A percentile compares a stretch with the other conserved stretches of the same genome.
Evolutionary conservation across 345 rosid genomes (phyloP).

Genomic region (Geranium brycei): DNA sequence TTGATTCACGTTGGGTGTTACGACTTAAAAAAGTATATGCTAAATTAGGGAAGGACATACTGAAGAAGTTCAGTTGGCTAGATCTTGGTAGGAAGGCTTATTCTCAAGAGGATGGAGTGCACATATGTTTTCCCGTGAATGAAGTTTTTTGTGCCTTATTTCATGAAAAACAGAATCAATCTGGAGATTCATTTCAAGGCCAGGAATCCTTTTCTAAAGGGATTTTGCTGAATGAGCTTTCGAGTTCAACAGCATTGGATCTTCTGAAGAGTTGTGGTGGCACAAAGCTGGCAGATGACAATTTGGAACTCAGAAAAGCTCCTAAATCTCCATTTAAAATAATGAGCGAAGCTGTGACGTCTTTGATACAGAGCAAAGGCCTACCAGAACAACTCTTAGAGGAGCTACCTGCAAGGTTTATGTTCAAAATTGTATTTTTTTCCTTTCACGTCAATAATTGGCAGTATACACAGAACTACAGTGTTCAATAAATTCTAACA

Average conservation of each 20-base stretch:
- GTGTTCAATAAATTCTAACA: neutral
- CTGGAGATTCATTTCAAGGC: conserved; percentile 19
- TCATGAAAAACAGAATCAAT: conserved; percentile 19
- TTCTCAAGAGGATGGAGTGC: conserved; percentile 32
- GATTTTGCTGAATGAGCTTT: conserved; percentile 25
- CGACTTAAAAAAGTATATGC: conserved; percentile 53
- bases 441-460: neutral
- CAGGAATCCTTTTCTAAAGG: conserved; percentile 17
- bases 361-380: conserved; percentile 39
- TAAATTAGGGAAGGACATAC: conserved; percentile 65
- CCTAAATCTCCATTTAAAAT: conserved; percentile 45
- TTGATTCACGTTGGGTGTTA: conserved; percentile 28
- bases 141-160: conserved; percentile 39
- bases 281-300: conserved; percentile 28
- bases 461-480: neutral
- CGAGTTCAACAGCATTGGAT: conserved; percentile 42
- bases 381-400: conserved; percentile 41
- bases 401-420: conserved; percentile 65
- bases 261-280: conserved; percentile 55
- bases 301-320: conserved; percentile 38
- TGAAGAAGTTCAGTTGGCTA: conserved; percentile 83
- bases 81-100: conserved; percentile 64
- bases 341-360: conserved; percentile 48
- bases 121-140: conserved; percentile 70
- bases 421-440: conserved; percentile 9